Base-by-base conservation (phyloP, 352 stramenopile genomes). In the Globisporangium nunn region DNA sequence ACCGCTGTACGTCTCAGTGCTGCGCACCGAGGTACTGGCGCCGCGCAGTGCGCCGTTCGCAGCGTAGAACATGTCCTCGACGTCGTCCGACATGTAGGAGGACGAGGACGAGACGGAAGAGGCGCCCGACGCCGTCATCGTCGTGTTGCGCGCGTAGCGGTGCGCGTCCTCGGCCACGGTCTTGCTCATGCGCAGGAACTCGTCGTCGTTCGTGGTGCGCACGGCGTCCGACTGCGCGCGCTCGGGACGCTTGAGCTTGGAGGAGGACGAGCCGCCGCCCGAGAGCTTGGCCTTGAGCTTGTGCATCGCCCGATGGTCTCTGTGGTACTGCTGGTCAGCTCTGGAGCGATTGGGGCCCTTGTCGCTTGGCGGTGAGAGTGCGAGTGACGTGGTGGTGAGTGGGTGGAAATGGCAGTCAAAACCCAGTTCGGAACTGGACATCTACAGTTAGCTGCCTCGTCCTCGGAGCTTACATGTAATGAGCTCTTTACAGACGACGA, bases 11-110 rank as follows among this genome's bases (percentile, higher is more conserved):
- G 60, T n/a, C 47, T 54, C 31, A 44, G 51, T 55, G 14, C 35
- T 54, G 45, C 45, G 50, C 57, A 49, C 43, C 8, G 50, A 52
- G 14, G 10, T 33, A 17, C 11, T 31, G 44, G 29, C 63, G 37
- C 31, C 35, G 33, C 59, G 33, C 17, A 11, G 7, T 4, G 31
- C 56, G 28, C 62, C 61, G 59, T 66, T 66, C n/a, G 44, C 44
- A 10, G 44, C 18, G 54, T 87, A 88, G 49, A 85, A 87, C 45
- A 82, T 68, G 29, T 87, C 81, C 30, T 91, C 81, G 18, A 85
- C 78, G 62, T 91, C 78, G 56, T 91, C 81, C 41, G 81, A 67
- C 31, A 85, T 70, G 58, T 65, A 74, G 45, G 45, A 56, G 29
- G 58, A 59, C 14, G 44, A 30, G 6, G 58, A 59, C 15, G 44